Conservation (phyloP, 2,329 filamentous ascomycete genomes). For the Colletotrichum coccodes region DNA sequence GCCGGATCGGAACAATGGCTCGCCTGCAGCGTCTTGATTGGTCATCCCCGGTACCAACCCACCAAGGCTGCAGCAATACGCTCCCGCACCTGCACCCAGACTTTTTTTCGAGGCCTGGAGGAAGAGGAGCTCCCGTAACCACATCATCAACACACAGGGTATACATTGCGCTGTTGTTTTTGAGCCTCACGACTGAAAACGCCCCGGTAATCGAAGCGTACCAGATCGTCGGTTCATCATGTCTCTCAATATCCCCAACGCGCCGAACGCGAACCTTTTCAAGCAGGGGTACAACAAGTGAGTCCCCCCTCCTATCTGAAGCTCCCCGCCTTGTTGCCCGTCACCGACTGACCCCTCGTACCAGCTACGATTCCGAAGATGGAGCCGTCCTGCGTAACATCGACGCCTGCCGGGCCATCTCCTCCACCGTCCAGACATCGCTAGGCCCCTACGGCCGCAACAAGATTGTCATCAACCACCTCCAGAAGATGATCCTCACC, state of each 20-base stretch:
- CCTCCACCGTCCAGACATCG: slow-evolving; percentile 95
- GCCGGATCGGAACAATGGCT: slow-evolving; percentile 35
- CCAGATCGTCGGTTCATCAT: slow-evolving; percentile 59
- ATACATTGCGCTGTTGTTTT: slow-evolving; percentile 22
- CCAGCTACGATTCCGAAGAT: slow-evolving; percentile 98
- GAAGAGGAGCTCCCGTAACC: slow-evolving; percentile 31
- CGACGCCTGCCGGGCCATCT: slow-evolving; percentile 96
- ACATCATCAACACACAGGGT: slow-evolving; percentile 26
- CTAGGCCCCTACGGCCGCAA: slow-evolving; percentile 97
- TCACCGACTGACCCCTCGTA: slow-evolving; percentile 43
- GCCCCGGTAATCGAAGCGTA: slow-evolving; percentile 15
- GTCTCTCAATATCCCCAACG: slow-evolving; percentile 96
- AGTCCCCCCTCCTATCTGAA: slow-evolving; percentile 46
- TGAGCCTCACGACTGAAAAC: slow-evolving; percentile 18
- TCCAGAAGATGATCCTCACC: slow-evolving; percentile 99
- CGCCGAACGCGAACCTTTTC: slow-evolving; percentile 93
- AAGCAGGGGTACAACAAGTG: slow-evolving; percentile 98
- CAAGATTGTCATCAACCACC: slow-evolving; percentile 99
- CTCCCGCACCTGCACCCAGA: slow-evolving; percentile 33
- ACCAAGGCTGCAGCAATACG: slow-evolving; percentile 32
- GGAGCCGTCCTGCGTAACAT: slow-evolving; percentile 98
- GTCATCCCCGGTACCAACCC: slow-evolving; percentile 25
- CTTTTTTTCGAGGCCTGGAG: slow-evolving; percentile 33
- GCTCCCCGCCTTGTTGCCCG: slow-evolving; percentile 29
- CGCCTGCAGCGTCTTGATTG: slow-evolving; percentile 29